Evolutionary conservation across 2,329 filamentous ascomycete genomes (phyloP), one percentile per base, ranked within the genome.

Genomic region (Scorias spongiosa): DNA sequence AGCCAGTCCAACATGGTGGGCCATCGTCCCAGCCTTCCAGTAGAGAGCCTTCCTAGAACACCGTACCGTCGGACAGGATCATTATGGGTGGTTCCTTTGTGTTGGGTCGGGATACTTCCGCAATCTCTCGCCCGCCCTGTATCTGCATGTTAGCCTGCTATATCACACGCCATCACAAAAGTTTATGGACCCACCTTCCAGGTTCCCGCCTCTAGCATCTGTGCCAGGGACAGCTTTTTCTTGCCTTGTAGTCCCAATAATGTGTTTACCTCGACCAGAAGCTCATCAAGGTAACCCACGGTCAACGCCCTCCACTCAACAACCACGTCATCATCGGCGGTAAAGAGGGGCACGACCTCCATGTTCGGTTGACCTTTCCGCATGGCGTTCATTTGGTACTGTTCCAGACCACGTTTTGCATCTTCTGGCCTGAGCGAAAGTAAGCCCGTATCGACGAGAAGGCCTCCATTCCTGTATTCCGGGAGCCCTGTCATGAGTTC

Each of bases 21-120:
- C 53, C 51, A 46, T 44, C 38, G 34, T 49, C 49, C 49, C 54
- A 58, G 41, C 52, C 54, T 43, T 46, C 42, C 40, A 52, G 46
- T 51, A 58, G 42, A 37, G 46, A 53, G 46, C 46, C 46, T 49
- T 55, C 51, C 57, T 78, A 94, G 62, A 98, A 96, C 51, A 98
- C 85, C 18, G 91, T 96, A 49, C 91, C 91, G 62, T 98, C 91
- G 51, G 86, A 94, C 53, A 93, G 75, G 55, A 96, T 95, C 66
- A 95, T 80, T 58, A 98, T 96, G 4, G 91, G 91, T 29, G 89
- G 86, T 61, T 93, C 86, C 66, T 91, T 94, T 42, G 91, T 96
- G 57, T 95, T 96, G 17, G 91, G 91, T 53, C 91, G 75, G 54
- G 86, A 89, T 51, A 95, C 86, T 67, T 95, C 89, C 49, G 91